Evolutionary conservation across 2,329 filamentous ascomycete species (phyloP).

Genomic region (Alternaria panax): DNA sequence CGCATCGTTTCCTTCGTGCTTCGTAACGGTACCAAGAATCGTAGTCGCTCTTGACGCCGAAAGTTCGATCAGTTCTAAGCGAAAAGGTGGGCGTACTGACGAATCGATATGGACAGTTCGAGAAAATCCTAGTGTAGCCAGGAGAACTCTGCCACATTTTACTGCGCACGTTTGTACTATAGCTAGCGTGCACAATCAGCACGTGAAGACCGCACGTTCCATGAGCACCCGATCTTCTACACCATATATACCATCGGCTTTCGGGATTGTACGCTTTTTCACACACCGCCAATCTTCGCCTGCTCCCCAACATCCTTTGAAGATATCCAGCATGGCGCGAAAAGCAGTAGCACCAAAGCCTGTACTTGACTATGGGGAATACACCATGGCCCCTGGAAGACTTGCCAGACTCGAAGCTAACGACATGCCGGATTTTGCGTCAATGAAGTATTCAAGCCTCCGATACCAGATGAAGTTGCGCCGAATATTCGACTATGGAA

Average conservation of each 20-base stretch:
- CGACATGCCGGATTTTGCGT: neutral
- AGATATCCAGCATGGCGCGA: neutral
- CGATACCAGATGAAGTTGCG: neutral
- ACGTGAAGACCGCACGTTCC: neutral
- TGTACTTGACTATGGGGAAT: neutral
- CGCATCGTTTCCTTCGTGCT: neutral
- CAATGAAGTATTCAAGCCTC: neutral
- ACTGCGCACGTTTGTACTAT: neutral
- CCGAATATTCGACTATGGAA: neutral
- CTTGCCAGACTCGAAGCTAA: neutral
- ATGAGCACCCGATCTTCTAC: neutral
- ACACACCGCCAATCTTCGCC: rapidly evolving
- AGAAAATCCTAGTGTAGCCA: neutral
- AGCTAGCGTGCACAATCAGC: too few species aligned
- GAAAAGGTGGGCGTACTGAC: too few species aligned
- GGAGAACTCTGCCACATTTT: neutral
- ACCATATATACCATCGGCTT: neutral
- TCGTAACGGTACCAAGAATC: neutral
- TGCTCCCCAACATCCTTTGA: neutral
- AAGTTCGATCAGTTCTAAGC: neutral
- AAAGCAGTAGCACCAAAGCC: neutral
- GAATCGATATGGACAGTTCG: neutral
- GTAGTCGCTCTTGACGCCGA: neutral
- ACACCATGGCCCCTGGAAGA: neutral
- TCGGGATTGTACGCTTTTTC: neutral